These are phyloP conservation scores for Monascus ruber DNA, from an alignment of 2,329 filamentous ascomycete genomes.

Conservation along the genomic window DNA sequence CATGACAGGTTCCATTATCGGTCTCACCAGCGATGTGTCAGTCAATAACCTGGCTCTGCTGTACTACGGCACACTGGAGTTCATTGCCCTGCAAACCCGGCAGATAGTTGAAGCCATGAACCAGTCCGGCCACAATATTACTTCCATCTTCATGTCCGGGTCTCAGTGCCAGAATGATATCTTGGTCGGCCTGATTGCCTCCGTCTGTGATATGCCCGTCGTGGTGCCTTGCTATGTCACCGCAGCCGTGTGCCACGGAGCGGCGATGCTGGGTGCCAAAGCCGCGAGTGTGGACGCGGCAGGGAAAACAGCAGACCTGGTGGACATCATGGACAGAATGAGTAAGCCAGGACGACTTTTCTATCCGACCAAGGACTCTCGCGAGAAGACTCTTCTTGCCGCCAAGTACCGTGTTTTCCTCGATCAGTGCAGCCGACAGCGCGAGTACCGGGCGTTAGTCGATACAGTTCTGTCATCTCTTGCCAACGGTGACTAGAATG, in stretches of 20 bases:
- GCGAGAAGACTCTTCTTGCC: constrained; percentile 67
- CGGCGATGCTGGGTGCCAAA: constrained; percentile 94
- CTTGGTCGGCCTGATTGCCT: constrained; percentile 82
- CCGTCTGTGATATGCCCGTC: constrained; percentile 83
- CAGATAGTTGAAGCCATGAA: constrained; percentile 97
- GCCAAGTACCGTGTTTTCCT: constrained; percentile 95
- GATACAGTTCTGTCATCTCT: constrained; percentile 40
- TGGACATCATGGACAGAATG: constrained; percentile 97
- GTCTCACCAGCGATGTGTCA: constrained; percentile 74
- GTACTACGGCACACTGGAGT: constrained; percentile 96
- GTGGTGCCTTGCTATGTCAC: constrained; percentile 88
- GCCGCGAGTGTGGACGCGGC: constrained; percentile 73
- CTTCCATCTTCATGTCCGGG: constrained; percentile 96
- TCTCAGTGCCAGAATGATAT: constrained; percentile 94
- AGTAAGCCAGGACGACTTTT: constrained; percentile 85
- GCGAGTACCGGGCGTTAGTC: constrained; percentile 66
- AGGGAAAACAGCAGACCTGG: constrained; percentile 74
- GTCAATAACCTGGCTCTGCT: constrained; percentile 77
- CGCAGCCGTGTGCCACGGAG: constrained; percentile 93
- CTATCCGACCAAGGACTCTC: constrained; percentile 57
- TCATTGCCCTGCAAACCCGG: constrained; percentile 90
- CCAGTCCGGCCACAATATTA: constrained; percentile 71
- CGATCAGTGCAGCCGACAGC: constrained; percentile 79
- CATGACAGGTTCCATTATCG: constrained; percentile 86
- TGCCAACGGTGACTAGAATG: too few relatives aligned